Evolutionary conservation across 305 asterid species (phyloP).

Genomic region (Rubia balearica): DNA sequence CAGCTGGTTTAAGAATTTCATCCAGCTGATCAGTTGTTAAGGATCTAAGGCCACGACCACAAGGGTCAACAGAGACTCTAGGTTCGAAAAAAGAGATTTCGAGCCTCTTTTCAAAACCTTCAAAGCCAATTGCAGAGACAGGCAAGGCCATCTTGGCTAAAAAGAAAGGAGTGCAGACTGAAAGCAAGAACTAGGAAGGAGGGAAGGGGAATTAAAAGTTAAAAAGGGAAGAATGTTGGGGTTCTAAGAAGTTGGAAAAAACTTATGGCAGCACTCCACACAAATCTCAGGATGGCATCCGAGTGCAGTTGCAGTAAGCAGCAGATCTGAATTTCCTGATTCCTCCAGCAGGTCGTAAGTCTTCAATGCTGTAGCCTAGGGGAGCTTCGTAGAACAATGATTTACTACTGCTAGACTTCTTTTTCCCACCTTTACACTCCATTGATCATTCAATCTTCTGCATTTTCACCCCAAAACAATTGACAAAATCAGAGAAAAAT

Average conservation of each 20-base stretch:
- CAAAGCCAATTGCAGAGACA: conserved; percentile 73
- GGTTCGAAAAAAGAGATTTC: conserved; percentile 59
- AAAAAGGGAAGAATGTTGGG: neutral
- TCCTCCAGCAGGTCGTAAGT: conserved; percentile 92
- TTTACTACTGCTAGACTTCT: conserved; percentile 77
- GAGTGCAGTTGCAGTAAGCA: conserved; percentile 94
- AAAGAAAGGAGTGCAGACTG: conserved; percentile 25
- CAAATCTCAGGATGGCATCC: conserved; percentile 79
- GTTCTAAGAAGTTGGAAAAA: neutral
- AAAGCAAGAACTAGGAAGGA: conserved; percentile 32
- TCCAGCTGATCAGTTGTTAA: conserved; percentile 61
- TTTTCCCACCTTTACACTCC: conserved; percentile 82
- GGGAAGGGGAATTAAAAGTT: conserved; percentile 8
- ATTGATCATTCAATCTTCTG: conserved; percentile 54
- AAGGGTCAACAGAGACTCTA: conserved; percentile 41
- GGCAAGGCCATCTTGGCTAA: conserved; percentile 47
- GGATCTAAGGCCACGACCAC: conserved; percentile 50
- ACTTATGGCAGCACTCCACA: conserved; percentile 26
- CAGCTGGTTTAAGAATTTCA: conserved; percentile 65
- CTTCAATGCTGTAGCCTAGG: conserved; percentile 89
- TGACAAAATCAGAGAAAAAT: neutral
- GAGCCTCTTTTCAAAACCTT: conserved; percentile 89
- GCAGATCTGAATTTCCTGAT: conserved; percentile 95
- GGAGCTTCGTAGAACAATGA: conserved; percentile 83
- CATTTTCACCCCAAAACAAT: neutral